These are phyloP conservation scores for Tuber indicum DNA, from an alignment of 495 filamentous ascomycete species.

Conservation along the genomic window DNA sequence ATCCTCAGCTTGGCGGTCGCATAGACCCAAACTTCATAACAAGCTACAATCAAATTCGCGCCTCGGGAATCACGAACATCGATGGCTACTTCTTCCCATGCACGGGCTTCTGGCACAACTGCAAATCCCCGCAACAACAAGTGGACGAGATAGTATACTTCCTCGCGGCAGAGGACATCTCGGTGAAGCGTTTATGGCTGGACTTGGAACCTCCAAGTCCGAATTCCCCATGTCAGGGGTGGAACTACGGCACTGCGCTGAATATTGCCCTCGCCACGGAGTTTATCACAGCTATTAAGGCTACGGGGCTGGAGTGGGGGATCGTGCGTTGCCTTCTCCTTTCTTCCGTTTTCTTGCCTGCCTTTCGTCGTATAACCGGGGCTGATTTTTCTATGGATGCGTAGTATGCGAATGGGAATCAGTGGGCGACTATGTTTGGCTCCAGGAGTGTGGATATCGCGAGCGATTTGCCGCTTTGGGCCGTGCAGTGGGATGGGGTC, in stretches of 20 bases:
- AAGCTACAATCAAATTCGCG: slow-evolving; percentile 20
- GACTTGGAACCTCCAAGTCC: slow-evolving; percentile 31
- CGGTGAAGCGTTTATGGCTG: slow-evolving; percentile 29
- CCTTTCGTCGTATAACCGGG: background rate
- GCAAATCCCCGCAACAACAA: slow-evolving; percentile 26
- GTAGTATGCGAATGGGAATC: slow-evolving; percentile 32
- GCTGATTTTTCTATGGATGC: background rate
- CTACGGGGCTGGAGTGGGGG: slow-evolving; percentile 30
- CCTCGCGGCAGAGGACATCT: slow-evolving; percentile 21
- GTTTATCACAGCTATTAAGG: slow-evolving; percentile 31
- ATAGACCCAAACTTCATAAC: slow-evolving; percentile 20
- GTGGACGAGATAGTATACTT: slow-evolving; percentile 30
- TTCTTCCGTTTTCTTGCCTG: background rate
- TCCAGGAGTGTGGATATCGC: slow-evolving; percentile 36
- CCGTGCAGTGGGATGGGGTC: slow-evolving; percentile 35
- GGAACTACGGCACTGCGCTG: slow-evolving; percentile 18
- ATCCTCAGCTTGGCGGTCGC: slow-evolving; percentile 12
- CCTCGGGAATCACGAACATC: slow-evolving; percentile 25
- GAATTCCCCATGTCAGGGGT: slow-evolving; percentile 18
- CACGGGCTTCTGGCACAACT: slow-evolving; percentile 12
- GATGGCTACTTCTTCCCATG: slow-evolving; percentile 38
- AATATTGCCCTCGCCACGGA: slow-evolving; percentile 30
- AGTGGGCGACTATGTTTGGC: slow-evolving; percentile 41
- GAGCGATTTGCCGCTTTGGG: slow-evolving; percentile 40
- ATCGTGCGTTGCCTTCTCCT: slow-evolving; percentile 12